phyloP scores from a whole-genome alignment of 176 grass and related monocot species.

The Eleusine coracana region DNA sequence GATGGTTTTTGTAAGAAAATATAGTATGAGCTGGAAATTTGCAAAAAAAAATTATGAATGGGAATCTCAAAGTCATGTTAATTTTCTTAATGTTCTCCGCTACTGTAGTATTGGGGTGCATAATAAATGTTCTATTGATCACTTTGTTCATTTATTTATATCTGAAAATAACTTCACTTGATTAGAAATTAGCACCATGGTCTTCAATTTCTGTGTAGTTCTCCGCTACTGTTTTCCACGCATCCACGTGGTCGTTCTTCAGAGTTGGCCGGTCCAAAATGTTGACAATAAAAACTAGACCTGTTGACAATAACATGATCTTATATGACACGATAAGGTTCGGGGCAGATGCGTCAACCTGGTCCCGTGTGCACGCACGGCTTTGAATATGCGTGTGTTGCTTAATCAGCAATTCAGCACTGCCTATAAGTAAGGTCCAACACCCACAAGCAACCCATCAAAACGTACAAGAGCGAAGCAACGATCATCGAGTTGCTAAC shows the following conservation, averaged over 20 bases:
- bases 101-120: too few species aligned
- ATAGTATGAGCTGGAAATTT: too few species aligned
- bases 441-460: not conserved
- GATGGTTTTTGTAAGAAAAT: too few species aligned
- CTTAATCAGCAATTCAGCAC: not conserved
- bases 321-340: not conserved
- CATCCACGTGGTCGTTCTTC: conserved; percentile 7
- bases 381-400: not conserved
- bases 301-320: conserved; percentile 13
- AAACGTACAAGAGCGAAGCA: not conserved
- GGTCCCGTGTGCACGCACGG: not conserved
- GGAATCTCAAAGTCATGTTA: too few species aligned
- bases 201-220: too few species aligned
- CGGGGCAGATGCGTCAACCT: not conserved
- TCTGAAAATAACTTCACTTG: not conserved
- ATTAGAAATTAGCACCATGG: too few species aligned
- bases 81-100: too few species aligned
- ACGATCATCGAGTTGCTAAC: not conserved
- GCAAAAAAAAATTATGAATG: too few species aligned
- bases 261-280: conserved; percentile 20
- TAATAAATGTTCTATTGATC: too few species aligned
- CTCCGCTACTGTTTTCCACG: not conserved
- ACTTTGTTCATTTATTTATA: not conserved
- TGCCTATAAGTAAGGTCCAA: not conserved
- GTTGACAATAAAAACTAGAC: conserved; percentile 33